Base-by-base conservation (phyloP, 768 basidiomycete genomes). In the Boletus sensibilis region DNA sequence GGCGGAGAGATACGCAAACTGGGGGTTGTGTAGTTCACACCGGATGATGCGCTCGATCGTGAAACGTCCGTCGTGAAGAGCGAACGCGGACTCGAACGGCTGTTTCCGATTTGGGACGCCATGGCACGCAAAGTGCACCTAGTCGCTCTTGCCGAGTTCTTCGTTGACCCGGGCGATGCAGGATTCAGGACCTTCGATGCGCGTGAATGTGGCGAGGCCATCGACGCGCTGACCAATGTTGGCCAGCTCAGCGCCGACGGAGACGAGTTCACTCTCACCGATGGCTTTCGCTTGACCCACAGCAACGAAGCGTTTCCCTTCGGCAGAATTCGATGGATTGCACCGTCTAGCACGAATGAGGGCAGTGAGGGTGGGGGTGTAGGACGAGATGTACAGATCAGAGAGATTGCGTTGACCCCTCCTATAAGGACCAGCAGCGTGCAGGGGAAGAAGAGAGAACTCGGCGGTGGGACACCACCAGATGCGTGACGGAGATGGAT, bases 41-140 rank as follows among this genome's bases (percentile, higher is more conserved):
- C 25, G 56, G 3, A 51, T 51, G 48, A 63, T 63, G 2, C 21
- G 16, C 3, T 55, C 20, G 10, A 63, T 50, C 1, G 50, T 52
- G 1, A 63, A 43, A 13, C 37, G 61, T n/a, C 39, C 39, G 14
- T 61, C 41, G 10, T 31, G 4, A n/a, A 61, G 41, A 10, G 52
- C 54, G n/a, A 62, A 62, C 10, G 27, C 39, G 9, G 61, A 62
- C 18, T 66, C 34, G 42, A 65, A 63, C 3, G 68, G 66, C 13
- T 47, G 37, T 13, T 13, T 14, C 4, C 1, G 9, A 4, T 56
- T 46, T 14, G 52, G 59, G 7, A 39, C 21, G 5, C 59, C 68
- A 37, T 70, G 68, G 21, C 66, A 66, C 0, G 65, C 62, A 35
- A 70, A 47, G 37, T 68, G 68, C 4, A 63, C 59, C 59, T 55